These are phyloP conservation scores for Chlamydomonas sphaeroides DNA, from an alignment of 139 green algal species.

Conservation along the genomic window DNA sequence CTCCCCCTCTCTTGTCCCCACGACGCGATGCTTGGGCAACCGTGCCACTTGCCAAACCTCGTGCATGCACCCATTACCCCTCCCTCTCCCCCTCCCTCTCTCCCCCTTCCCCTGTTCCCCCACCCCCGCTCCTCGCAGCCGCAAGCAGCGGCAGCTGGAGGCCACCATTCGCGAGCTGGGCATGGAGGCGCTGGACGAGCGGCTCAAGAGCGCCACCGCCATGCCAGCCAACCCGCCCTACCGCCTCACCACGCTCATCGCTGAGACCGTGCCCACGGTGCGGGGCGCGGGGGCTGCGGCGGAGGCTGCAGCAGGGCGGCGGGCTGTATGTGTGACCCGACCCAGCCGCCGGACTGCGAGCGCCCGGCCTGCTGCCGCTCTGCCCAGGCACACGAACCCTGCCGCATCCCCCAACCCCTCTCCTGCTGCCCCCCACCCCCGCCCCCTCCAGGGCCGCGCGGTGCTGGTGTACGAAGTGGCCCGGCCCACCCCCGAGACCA, in stretches of 20 bases:
- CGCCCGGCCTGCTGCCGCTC: no score
- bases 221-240: conserved; percentile 60
- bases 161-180: conserved; percentile 40
- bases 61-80: background rate
- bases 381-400: no score
- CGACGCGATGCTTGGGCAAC: no score
- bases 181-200: conserved; percentile 72
- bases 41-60: background rate
- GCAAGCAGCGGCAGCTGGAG: conserved; percentile 47
- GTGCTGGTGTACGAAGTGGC: conserved; percentile 46
- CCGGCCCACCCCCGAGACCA: conserved; percentile 19
- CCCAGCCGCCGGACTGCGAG: no score
- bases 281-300: no score
- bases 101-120: background rate
- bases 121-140: background rate
- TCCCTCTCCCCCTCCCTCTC: no score
- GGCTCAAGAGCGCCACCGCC: conserved; percentile 59
- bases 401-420: background rate
- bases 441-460: conserved; percentile 3
- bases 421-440: no score
- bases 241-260: conserved; percentile 67
- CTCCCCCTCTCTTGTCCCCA: background rate
- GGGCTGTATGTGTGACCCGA: no score
- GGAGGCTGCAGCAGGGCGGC: no score
- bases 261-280: conserved; percentile 54